Evolutionary conservation across 345 rosid genomes (phyloP).

Genomic region (Physaria fendleri): DNA sequence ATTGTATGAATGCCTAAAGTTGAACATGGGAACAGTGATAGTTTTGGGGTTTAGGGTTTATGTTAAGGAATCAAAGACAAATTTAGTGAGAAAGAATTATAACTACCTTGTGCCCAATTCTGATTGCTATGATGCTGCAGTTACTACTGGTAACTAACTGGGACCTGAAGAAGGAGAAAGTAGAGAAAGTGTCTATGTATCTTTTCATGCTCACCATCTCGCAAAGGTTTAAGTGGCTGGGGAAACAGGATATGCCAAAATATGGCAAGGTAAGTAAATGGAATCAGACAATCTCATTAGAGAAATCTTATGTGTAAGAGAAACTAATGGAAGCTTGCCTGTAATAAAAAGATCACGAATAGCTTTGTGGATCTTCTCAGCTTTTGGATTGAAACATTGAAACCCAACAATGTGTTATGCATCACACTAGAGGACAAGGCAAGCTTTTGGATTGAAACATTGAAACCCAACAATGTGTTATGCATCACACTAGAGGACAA

Average conservation of each 20-base stretch:
- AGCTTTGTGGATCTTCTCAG: slow-evolving; percentile 90
- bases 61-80: slow-evolving; percentile 75
- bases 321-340: slow-evolving; percentile 48
- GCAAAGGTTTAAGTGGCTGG: slow-evolving; percentile 94
- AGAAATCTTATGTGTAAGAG: neutral
- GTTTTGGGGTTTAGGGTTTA: slow-evolving; percentile 50
- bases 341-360: slow-evolving; percentile 90
- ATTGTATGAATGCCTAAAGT: slow-evolving; percentile 33
- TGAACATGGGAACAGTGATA: slow-evolving; percentile 48
- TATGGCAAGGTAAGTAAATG: slow-evolving; percentile 4
- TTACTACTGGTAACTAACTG: slow-evolving; percentile 90
- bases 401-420: slow-evolving; percentile 92
- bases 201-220: slow-evolving; percentile 95
- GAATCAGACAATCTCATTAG: slow-evolving; percentile 5
- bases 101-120: slow-evolving; percentile 84
- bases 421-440: slow-evolving; percentile 90
- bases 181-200: slow-evolving; percentile 82
- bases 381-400: slow-evolving; percentile 93
- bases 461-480: slow-evolving; percentile 91
- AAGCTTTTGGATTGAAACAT: slow-evolving; percentile 82
- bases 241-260: slow-evolving; percentile 14
- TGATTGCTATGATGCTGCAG: slow-evolving; percentile 73
- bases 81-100: slow-evolving; percentile 19
- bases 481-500: slow-evolving; percentile 95
- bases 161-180: slow-evolving; percentile 96